Evolutionary conservation across 2,329 filamentous ascomycete genomes (phyloP).

Genomic region (Colletotrichum cereale): DNA sequence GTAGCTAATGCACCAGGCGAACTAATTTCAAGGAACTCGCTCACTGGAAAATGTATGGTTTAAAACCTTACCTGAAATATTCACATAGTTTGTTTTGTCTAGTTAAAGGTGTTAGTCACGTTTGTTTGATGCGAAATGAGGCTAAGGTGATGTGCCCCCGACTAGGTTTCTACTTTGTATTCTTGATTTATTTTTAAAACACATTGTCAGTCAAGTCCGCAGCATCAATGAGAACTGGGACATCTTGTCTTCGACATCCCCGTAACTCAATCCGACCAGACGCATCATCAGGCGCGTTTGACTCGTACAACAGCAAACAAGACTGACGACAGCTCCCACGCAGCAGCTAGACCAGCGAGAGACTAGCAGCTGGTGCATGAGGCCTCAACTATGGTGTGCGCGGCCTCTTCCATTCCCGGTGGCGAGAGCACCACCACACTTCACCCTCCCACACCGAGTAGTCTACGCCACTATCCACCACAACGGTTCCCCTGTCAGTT

Average conservation of each 20-base stretch:
- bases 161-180: not conserved
- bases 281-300: constrained; percentile 13
- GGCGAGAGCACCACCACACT: constrained; percentile 27
- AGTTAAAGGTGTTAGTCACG: not conserved
- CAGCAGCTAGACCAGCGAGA: constrained; percentile 7
- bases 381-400: constrained; percentile 34
- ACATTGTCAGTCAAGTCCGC: not conserved
- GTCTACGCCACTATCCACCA: constrained; percentile 5
- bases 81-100: not conserved
- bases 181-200: not conserved
- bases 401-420: constrained; percentile 20
- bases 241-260: constrained; percentile 7
- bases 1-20: not conserved
- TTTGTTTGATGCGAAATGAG: not conserved
- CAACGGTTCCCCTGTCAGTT: constrained; percentile 13
- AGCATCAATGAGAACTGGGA: constrained; percentile 4
- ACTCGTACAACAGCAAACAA: constrained; percentile 23
- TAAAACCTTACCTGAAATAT: not conserved
- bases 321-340: constrained; percentile 30
- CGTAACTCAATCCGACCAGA: constrained; percentile 17
- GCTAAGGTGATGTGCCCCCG: not conserved
- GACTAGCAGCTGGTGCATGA: not conserved
- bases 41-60: not conserved
- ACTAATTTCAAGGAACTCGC: not conserved
- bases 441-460: constrained; percentile 18